Percentiles rank a stretch among this genome's conserved stretches.
Conservation (phyloP, 1,139 yeast species). For the Diutina pseudorugosa region DNA sequence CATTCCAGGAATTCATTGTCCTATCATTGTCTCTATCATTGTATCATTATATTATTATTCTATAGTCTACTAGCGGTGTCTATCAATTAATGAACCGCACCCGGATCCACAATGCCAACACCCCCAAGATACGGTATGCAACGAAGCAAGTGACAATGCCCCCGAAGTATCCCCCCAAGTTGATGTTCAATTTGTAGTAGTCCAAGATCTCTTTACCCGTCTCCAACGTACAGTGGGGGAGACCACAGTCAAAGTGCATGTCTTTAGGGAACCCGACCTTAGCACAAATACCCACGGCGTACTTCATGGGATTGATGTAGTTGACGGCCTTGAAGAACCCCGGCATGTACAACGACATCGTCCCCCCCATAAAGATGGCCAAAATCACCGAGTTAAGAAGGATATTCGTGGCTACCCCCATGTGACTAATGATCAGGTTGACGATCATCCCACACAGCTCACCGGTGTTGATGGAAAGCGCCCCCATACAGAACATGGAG, state of each 20-base stretch:
- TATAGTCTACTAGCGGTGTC: too few relatives aligned
- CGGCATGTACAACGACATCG: constrained; percentile 70
- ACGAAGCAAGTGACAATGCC: constrained; percentile 26
- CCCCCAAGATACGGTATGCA: constrained; percentile 22
- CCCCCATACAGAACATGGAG: not conserved
- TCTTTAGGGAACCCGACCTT: constrained; percentile 28
- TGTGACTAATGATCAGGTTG: constrained; percentile 60
- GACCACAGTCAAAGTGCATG: constrained; percentile 17
- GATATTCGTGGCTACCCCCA: constrained; percentile 70
- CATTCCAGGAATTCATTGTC: too few relatives aligned
- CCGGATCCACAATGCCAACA: constrained; percentile 15
- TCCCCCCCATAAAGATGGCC: constrained; percentile 79
- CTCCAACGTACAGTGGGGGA: constrained; percentile 16
- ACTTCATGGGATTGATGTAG: constrained; percentile 63
- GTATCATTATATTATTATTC: not conserved
- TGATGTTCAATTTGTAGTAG: constrained; percentile 19
- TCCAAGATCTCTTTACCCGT: constrained; percentile 26
- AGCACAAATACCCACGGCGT: constrained; percentile 45
- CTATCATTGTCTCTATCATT: too few relatives aligned
- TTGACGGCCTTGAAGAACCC: constrained; percentile 55
- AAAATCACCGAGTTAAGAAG: constrained; percentile 51
- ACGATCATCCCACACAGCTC: constrained; percentile 15
- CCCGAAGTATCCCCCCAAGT: constrained; percentile 21
- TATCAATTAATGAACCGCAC: constrained; percentile 9
- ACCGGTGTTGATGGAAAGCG: not conserved